Percentiles rank a stretch among this genome's conserved stretches.
These are phyloP conservation scores for Verticillium klebahnii DNA, from an alignment of 2,329 filamentous ascomycete genomes.

Conservation along the genomic window DNA sequence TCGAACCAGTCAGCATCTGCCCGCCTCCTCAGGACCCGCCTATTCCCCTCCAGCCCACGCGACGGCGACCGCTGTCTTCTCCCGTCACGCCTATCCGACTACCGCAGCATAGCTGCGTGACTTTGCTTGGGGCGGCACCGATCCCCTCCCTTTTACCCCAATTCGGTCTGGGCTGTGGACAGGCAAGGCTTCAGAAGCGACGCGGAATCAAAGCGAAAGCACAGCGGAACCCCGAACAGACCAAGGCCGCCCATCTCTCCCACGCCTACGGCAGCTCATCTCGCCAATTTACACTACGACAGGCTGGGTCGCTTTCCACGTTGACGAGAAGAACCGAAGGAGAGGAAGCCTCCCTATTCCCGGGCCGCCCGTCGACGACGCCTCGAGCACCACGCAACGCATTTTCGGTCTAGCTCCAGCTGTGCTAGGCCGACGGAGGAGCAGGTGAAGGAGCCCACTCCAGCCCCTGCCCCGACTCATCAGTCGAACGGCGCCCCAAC, in stretches of 20 bases:
- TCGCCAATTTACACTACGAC: not conserved
- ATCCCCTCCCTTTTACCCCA: not conserved
- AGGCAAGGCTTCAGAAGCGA: not conserved
- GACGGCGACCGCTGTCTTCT: not conserved
- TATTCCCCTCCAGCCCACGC: not conserved
- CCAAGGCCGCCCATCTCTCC: not conserved
- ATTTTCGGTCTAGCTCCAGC: not conserved
- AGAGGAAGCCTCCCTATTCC: not conserved
- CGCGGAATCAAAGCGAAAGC: not conserved
- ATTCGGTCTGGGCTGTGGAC: not conserved
- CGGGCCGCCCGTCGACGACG: not conserved
- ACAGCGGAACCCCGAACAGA: not conserved
- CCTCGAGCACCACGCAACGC: not conserved
- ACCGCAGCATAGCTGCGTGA: not conserved
- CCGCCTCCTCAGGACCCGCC: not conserved
- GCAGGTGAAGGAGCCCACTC: not conserved
- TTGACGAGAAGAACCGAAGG: not conserved
- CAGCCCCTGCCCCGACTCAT: not conserved
- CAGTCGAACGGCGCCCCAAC: not conserved
- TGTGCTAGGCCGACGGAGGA: not conserved
- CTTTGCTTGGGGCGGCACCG: not conserved
- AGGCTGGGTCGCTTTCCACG: not conserved
- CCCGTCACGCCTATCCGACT: not conserved
- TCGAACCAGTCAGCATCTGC: not conserved
- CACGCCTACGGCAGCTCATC: constrained; percentile 5